Conservation (phyloP, 495 filamentous ascomycete genomes). For the Neurospora intermedia region DNA sequence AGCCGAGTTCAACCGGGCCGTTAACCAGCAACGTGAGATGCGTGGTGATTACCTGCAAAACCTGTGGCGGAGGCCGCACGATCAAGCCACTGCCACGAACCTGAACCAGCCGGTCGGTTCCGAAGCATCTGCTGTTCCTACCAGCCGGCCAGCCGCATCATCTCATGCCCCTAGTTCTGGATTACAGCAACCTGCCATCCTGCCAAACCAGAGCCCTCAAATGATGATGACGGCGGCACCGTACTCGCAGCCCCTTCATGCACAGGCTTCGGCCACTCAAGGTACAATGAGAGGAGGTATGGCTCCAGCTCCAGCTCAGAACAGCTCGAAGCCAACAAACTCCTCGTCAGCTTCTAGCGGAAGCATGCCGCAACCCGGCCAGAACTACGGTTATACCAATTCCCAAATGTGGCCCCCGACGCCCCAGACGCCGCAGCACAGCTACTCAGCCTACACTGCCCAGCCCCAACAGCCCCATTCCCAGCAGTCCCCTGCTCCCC, state of each 20-base stretch:
- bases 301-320: constrained; percentile 39
- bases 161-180: constrained; percentile 34
- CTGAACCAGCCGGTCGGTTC: constrained; percentile 36
- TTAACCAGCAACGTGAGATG: constrained; percentile 63
- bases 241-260: constrained; percentile 42
- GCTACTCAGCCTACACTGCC: constrained; percentile 34
- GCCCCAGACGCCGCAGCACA: constrained; percentile 35
- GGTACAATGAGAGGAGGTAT: constrained; percentile 43
- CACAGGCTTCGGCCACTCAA: constrained; percentile 37
- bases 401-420: constrained; percentile 41
- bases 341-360: constrained; percentile 21
- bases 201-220: constrained; percentile 44
- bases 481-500: constrained; percentile 47
- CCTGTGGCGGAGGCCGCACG: constrained; percentile 68
- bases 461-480: constrained; percentile 48
- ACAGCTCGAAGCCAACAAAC: constrained; percentile 31
- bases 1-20: constrained; percentile 77
- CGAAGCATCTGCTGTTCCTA: constrained; percentile 29
- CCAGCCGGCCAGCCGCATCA: constrained; percentile 39
- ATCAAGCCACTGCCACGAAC: constrained; percentile 48
- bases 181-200: constrained; percentile 30
- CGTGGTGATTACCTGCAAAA: constrained; percentile 66
- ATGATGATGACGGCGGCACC: constrained; percentile 45
- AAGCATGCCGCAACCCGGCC: constrained; percentile 27
- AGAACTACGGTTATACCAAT: constrained; percentile 42